Conservation (phyloP, 148 eudicot species). For the Gaultheria prostrata region DNA sequence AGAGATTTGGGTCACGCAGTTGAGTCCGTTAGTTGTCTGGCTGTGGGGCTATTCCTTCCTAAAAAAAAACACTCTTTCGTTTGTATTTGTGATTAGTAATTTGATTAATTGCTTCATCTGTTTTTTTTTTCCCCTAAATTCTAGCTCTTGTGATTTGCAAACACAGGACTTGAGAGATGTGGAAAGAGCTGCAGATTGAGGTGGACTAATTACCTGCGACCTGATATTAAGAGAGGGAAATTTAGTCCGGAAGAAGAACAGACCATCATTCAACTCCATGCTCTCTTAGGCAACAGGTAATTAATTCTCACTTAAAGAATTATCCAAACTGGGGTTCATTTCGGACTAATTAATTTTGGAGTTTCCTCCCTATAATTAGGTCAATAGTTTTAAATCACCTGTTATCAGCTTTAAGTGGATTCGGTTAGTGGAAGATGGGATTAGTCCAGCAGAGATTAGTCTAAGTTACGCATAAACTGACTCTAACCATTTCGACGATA, state of each 20-base stretch:
- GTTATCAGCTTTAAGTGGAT: too few species aligned
- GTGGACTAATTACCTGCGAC: conserved; percentile 93
- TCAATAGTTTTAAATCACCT: too few species aligned
- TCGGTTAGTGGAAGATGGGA: background rate
- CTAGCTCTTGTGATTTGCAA: background rate
- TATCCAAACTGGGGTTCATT: background rate
- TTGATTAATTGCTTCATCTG: background rate
- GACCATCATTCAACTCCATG: conserved; percentile 95
- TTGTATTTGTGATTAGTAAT: too few species aligned
- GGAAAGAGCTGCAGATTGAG: conserved; percentile 91
- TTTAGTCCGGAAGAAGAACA: conserved; percentile 90
- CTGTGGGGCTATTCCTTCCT: too few species aligned
- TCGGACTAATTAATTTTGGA: too few species aligned
- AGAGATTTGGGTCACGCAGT: too few species aligned
- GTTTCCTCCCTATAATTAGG: too few species aligned
- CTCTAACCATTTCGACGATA: too few species aligned
- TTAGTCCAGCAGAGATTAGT: background rate
- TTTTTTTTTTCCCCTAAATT: too few species aligned
- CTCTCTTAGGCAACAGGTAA: conserved; percentile 92
- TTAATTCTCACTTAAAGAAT: too few species aligned
- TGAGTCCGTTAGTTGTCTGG: too few species aligned
- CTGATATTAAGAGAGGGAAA: conserved; percentile 91
- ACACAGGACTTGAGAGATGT: conserved; percentile 81
- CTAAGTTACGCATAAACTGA: background rate
- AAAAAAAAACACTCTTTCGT: background rate